Evolutionary conservation across 2,329 filamentous ascomycete species (phyloP), one percentile per base, ranked within the genome.

Genomic region (Fusarium sterilihyphosum): DNA sequence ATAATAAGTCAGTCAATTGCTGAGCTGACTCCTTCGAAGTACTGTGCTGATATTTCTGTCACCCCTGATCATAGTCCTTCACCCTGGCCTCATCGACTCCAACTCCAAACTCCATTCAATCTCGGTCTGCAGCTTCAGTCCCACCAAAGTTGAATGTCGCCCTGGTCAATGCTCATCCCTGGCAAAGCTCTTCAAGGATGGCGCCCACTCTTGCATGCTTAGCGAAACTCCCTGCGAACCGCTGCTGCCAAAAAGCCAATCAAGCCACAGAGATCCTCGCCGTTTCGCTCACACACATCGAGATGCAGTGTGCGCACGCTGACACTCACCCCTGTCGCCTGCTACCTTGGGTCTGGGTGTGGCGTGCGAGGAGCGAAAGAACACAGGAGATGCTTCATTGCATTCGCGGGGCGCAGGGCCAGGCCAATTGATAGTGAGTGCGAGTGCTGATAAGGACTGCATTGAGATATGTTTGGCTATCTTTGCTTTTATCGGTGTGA

Each of bases 401-500:
- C 52, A 69, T 65, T 66, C 65, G 71, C 56, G 73, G 68, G 74
- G 73, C 43, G 73, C 43, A 46, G 66, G 58, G 37, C 58, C 54
- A 47, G 62, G 46, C 58, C 58, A 47, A 38, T 58, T 65, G 63
- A 57, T 67, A 54, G 65, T 61, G 65, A 71, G 62, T 69, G 65
- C 65, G 20, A 24, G 29, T 37, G n/a, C 62, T 73, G 74, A 77
- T 76, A 77, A 76, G 74, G n/a, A 38, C 65, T 61, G 64, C 56
- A 70, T 73, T 62, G 47, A 62, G 70, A 44, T 65, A 70, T 58
- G 29, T 57, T 54, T 46, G 41, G 57, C 38, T 71, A 35, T 52
- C 58, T 71, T 40, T 53, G 43, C 46, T 37, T 31, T 26, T 68
- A 49, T 58, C 56, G 56, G 56, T 37, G 56, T 35, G 59, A n/a